A percentile compares a stretch with the other conserved stretches of the same genome.
These are phyloP conservation scores for Prunus davidiana DNA, from an alignment of 306 rosid genomes.

Conservation along the genomic window DNA sequence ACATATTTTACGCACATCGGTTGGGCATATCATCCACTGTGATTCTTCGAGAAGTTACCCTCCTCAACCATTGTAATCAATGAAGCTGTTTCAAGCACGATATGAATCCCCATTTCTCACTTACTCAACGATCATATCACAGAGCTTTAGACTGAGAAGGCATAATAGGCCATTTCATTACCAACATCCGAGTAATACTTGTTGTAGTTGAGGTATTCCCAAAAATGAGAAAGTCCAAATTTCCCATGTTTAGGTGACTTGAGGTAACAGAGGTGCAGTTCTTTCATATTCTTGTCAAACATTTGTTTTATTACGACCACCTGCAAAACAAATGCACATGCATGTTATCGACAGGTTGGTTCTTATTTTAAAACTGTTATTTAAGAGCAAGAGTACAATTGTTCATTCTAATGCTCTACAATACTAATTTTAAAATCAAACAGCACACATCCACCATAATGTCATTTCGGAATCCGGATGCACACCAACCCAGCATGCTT, in stretches of 20 bases:
- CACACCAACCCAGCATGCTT: neutral
- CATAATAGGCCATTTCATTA: slow-evolving; percentile 39
- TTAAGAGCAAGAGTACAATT: neutral
- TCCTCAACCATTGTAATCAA: neutral
- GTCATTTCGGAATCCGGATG: neutral
- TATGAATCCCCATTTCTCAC: neutral
- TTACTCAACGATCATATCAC: neutral
- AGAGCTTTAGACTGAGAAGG: slow-evolving; percentile 22
- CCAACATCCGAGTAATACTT: slow-evolving; percentile 51
- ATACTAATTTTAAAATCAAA: neutral
- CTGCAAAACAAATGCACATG: slow-evolving; percentile 41
- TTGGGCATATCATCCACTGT: neutral
- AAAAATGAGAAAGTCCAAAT: slow-evolving; percentile 65
- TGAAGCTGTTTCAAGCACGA: neutral
- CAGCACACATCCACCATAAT: neutral
- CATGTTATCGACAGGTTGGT: neutral
- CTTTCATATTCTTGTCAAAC: slow-evolving; percentile 68
- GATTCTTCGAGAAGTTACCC: neutral
- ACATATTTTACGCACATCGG: neutral
- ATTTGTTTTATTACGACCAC: slow-evolving; percentile 62
- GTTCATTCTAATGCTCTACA: neutral
- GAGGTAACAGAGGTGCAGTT: slow-evolving; percentile 55
- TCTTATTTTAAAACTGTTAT: neutral
- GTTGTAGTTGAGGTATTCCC: slow-evolving; percentile 79
- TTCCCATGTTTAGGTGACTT: slow-evolving; percentile 69